Evolutionary conservation across 305 asterid species (phyloP).

Genomic region (Galium porrigens): DNA sequence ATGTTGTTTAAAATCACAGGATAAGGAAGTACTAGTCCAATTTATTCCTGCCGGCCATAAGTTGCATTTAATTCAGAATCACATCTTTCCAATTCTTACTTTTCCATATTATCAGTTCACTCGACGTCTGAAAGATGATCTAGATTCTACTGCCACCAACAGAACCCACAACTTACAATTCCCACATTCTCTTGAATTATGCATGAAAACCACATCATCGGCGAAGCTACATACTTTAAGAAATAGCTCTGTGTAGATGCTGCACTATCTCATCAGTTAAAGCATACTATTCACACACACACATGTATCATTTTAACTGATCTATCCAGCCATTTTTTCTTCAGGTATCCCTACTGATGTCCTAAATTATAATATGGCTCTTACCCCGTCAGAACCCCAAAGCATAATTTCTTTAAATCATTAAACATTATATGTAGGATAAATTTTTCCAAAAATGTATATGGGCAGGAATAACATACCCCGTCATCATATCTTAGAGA

Average conservation of each 20-base stretch:
- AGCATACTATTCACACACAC: not conserved
- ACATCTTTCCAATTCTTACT: not conserved
- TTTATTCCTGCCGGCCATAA: not conserved
- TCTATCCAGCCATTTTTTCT: not conserved
- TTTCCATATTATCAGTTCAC: not conserved
- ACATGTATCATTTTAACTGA: not conserved
- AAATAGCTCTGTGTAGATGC: not conserved
- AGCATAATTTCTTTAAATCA: not conserved
- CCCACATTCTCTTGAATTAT: not conserved
- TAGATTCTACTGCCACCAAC: not conserved
- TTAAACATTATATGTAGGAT: not conserved
- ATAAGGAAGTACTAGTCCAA: not conserved
- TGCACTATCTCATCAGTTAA: not conserved
- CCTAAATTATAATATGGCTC: not conserved
- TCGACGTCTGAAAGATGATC: not conserved
- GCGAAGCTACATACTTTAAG: not conserved
- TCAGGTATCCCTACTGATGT: not conserved
- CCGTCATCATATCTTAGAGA: constrained; percentile 90
- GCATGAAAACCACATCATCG: not conserved
- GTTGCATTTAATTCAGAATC: not conserved
- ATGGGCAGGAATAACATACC: constrained; percentile 38
- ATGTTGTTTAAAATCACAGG: not conserved
- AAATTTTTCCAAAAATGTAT: not conserved
- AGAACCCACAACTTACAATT: not conserved
- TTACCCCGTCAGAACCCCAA: not conserved